Evolutionary conservation across 371 early-diverging fungal species (phyloP).

Genomic region (Mortierella sp.): DNA sequence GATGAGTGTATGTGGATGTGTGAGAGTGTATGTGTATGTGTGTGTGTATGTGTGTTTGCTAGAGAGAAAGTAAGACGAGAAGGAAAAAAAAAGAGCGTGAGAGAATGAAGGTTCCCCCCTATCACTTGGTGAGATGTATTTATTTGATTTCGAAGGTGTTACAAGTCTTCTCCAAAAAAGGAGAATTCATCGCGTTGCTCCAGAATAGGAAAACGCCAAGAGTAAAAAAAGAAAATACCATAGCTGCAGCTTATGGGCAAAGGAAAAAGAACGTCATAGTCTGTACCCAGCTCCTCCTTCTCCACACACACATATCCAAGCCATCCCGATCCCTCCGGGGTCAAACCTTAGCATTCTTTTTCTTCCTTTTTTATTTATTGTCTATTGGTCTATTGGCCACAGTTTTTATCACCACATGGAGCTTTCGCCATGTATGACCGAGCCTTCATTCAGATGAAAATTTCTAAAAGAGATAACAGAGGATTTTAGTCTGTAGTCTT

Average conservation of each 20-base stretch:
- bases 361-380: too few species aligned
- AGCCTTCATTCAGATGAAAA: not conserved
- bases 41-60: too few species aligned
- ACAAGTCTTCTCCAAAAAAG: not conserved
- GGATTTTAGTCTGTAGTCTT: not conserved
- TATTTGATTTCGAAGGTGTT: not conserved
- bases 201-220: conserved; percentile 2
- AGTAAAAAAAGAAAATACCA: not conserved
- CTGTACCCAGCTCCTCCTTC: too few species aligned
- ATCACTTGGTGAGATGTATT: not conserved
- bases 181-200: not conserved
- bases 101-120: not conserved
- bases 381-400: not conserved
- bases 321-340: too few species aligned
- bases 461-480: not conserved
- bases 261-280: too few species aligned
- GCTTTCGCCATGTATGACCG: not conserved
- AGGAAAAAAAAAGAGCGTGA: not conserved
- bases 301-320: too few species aligned
- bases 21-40: too few species aligned
- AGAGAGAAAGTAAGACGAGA: too few species aligned
- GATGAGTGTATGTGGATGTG: too few species aligned
- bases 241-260: too few species aligned
- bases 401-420: not conserved
- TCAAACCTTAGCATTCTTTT: too few species aligned